Conservation (phyloP, 2,329 filamentous ascomycete species). For the Paecilomyces fulvus region DNA sequence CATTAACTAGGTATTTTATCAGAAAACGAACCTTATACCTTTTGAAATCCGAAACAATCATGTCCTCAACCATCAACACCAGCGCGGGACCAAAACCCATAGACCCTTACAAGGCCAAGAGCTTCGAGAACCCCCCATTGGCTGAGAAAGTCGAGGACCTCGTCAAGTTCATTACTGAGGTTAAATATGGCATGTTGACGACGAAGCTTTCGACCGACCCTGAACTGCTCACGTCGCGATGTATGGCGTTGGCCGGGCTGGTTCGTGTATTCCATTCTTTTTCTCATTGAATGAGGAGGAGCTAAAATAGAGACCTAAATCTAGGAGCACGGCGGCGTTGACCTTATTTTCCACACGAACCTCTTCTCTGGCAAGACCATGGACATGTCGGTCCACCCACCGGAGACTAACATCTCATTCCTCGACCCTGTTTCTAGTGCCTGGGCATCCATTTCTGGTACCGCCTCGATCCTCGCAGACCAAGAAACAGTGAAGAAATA, state of each 20-base stretch:
- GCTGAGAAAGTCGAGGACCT: slow-evolving; percentile 72
- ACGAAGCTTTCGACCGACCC: slow-evolving; percentile 55
- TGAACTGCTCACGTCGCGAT: slow-evolving; percentile 66
- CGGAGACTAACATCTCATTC: slow-evolving; percentile 73
- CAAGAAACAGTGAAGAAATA: slow-evolving; percentile 61
- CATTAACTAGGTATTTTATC: neutral
- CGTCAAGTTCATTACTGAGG: slow-evolving; percentile 57
- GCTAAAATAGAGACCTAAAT: slow-evolving; percentile 1
- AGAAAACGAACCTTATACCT: neutral
- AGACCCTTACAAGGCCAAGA: slow-evolving; percentile 75
- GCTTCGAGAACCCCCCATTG: slow-evolving; percentile 60
- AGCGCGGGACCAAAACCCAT: slow-evolving; percentile 54
- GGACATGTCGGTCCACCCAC: slow-evolving; percentile 62
- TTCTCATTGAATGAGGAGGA: neutral
- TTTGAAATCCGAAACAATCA: slow-evolving; percentile 6
- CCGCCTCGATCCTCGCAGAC: slow-evolving; percentile 61
- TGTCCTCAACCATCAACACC: slow-evolving; percentile 44
- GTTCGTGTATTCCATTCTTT: slow-evolving; percentile 37
- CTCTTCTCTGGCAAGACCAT: slow-evolving; percentile 82
- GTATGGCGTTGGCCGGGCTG: slow-evolving; percentile 76
- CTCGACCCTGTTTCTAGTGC: slow-evolving; percentile 62
- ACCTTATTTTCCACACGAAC: slow-evolving; percentile 87
- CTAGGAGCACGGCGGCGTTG: slow-evolving; percentile 68
- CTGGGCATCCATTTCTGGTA: slow-evolving; percentile 81
- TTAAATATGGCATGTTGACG: slow-evolving; percentile 86